Percentiles rank a stretch among this genome's conserved stretches.
These are phyloP conservation scores for Immersiella caudata DNA, from an alignment of 495 filamentous ascomycete species.

Conservation along the genomic window DNA sequence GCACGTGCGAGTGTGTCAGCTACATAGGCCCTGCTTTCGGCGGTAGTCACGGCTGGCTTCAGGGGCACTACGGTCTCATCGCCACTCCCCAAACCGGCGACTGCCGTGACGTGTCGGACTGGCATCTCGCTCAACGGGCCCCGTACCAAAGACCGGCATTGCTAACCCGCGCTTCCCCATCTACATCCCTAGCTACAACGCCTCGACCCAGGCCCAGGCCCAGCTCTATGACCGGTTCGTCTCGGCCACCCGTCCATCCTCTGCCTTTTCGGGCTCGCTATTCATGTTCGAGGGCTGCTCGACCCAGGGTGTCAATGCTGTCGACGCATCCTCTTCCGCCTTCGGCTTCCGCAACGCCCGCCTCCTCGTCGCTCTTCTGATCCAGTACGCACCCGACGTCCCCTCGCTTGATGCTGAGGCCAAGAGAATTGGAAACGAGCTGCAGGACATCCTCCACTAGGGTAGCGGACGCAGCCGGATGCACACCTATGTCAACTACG, in stretches of 20 bases:
- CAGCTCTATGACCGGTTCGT: constrained; percentile 47
- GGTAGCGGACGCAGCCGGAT: constrained; percentile 42
- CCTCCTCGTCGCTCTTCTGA: constrained; percentile 49
- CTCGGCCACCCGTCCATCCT: constrained; percentile 23
- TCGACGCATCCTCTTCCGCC: constrained; percentile 41
- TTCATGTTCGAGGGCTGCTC: constrained; percentile 63
- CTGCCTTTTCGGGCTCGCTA: constrained; percentile 41
- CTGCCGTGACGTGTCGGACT: constrained; percentile 53
- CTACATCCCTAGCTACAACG: constrained; percentile 49
- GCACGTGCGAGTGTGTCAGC: constrained; percentile 59
- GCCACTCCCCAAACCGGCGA: constrained; percentile 38
- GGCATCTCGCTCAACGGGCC: constrained; percentile 39
- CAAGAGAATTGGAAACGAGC: constrained; percentile 40
- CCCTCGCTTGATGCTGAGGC: constrained; percentile 41
- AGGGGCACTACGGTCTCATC: constrained; percentile 63
- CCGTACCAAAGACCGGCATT: constrained; percentile 50
- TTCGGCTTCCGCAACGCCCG: constrained; percentile 49
- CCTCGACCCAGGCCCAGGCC: constrained; percentile 45
- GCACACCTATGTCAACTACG: constrained; percentile 64
- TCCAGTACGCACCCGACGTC: constrained; percentile 42
- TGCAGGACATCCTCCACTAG: constrained; percentile 47
- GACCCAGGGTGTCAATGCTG: constrained; percentile 46
- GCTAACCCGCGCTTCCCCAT: constrained; percentile 57
- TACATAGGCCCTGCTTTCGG: constrained; percentile 60
- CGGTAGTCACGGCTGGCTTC: constrained; percentile 63